Evolutionary conservation across 768 basidiomycete genomes (phyloP).

Genomic region (Royoungia palumana): DNA sequence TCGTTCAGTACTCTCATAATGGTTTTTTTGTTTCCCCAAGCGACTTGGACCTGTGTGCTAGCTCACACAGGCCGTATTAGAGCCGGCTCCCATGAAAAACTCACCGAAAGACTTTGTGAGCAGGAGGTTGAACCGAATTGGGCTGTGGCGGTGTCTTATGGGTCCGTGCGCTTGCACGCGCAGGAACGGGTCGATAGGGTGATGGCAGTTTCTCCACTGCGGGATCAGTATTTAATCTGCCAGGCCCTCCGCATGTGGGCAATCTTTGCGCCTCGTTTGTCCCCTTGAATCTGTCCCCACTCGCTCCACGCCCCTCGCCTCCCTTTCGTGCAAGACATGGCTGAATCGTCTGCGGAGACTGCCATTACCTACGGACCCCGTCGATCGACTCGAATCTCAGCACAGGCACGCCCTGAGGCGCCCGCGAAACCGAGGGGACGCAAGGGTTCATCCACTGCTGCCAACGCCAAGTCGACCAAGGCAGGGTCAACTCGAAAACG

Average conservation of each 20-base stretch:
- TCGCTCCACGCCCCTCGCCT: conserved; percentile 1
- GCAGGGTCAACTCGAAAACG: conserved; percentile 38
- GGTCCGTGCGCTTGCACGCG: conserved; percentile 11
- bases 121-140: neutral
- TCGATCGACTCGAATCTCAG: conserved; percentile 55
- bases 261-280: conserved; percentile 26
- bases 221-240: conserved; percentile 19
- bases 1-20: too few relatives aligned
- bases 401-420: conserved; percentile 41
- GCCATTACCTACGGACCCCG: conserved; percentile 43
- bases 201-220: conserved; percentile 3
- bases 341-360: conserved; percentile 4
- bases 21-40: too few relatives aligned
- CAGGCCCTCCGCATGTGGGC: conserved; percentile 16
- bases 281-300: conserved; percentile 13
- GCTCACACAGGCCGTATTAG: too few relatives aligned
- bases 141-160: conserved; percentile 4
- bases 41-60: too few relatives aligned
- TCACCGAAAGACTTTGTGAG: too few relatives aligned
- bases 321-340: conserved; percentile 7
- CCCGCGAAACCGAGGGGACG: conserved; percentile 7
- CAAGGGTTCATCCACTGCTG: conserved; percentile 16
- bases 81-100: too few relatives aligned
- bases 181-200: neutral
- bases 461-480: conserved; percentile 27